phyloP scores from a whole-genome alignment of 2,329 filamentous ascomycete species.

The Aspergillus tamarii region DNA sequence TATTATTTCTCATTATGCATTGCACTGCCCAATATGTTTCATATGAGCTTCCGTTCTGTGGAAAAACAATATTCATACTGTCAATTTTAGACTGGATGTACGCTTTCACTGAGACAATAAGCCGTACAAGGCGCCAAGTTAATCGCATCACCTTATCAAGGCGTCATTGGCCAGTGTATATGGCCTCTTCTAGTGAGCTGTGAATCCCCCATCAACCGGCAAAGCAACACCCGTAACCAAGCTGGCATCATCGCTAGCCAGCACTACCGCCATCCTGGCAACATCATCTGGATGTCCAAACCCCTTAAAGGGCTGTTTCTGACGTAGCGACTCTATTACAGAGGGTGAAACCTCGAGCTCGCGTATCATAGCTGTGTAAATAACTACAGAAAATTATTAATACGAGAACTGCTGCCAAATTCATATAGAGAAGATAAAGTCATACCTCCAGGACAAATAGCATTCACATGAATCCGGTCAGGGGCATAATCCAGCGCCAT shows the following conservation, averaged over 20 bases:
- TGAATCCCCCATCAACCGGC: conserved; percentile 52
- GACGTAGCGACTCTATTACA: conserved; percentile 13
- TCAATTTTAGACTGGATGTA: background rate
- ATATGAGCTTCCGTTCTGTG: background rate
- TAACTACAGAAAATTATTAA: conserved; percentile 16
- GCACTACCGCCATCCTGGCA: conserved; percentile 46
- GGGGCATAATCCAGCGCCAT: conserved; percentile 55
- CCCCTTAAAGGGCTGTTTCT: conserved; percentile 30
- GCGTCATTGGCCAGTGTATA: background rate
- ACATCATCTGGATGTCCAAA: conserved; percentile 39
- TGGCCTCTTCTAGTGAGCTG: conserved; percentile 18
- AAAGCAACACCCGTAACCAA: conserved; percentile 52
- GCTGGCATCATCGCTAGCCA: conserved; percentile 51
- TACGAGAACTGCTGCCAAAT: background rate
- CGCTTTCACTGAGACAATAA: background rate
- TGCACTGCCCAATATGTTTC: background rate
- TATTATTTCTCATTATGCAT: background rate
- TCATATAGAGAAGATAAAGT: background rate
- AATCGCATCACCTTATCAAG: background rate
- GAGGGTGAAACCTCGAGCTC: conserved; percentile 9
- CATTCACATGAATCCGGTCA: conserved; percentile 56
- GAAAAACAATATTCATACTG: background rate
- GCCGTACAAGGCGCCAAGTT: background rate
- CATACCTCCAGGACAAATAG: conserved; percentile 56
- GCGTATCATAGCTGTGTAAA: conserved; percentile 29